Conservation (phyloP, 306 rosid species). For the Cyamopsis tetragonoloba region DNA sequence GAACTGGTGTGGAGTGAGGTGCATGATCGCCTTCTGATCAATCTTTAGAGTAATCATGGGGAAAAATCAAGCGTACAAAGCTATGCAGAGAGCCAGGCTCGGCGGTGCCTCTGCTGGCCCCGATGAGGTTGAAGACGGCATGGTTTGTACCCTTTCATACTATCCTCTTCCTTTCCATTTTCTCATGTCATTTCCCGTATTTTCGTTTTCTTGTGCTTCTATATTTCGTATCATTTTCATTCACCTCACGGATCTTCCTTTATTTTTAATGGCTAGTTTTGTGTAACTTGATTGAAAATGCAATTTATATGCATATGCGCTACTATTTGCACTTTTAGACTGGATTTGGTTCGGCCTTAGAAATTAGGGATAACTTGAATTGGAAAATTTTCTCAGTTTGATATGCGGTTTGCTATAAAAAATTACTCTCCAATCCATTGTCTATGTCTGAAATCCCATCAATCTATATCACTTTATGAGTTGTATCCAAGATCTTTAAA, state of each 20-base stretch:
- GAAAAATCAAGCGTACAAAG: conserved; percentile 97
- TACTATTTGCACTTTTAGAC: conserved; percentile 12
- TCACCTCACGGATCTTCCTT: background rate
- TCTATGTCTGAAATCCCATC: no score
- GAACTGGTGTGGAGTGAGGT: background rate
- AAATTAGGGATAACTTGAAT: background rate
- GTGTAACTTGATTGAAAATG: background rate
- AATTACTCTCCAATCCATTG: no score
- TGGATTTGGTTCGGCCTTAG: background rate
- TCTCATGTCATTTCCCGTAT: background rate
- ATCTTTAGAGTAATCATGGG: conserved; percentile 50
- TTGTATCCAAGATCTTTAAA: no score
- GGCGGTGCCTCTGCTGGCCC: conserved; percentile 91
- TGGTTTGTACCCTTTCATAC: conserved; percentile 99
- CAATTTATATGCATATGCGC: background rate
- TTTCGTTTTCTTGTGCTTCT: background rate
- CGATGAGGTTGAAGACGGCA: conserved; percentile 95
- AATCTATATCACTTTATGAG: background rate
- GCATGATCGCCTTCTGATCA: background rate
- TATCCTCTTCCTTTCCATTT: background rate
- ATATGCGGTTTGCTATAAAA: no score
- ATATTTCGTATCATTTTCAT: no score
- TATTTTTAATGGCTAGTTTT: background rate
- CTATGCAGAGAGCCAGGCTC: conserved; percentile 91
- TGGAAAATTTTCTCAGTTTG: no score